Percentiles rank a stretch among this genome's conserved stretches.
Evolutionary conservation across 192 early-diverging fungal species (phyloP).

Genomic region (Coemansia aciculifera): DNA sequence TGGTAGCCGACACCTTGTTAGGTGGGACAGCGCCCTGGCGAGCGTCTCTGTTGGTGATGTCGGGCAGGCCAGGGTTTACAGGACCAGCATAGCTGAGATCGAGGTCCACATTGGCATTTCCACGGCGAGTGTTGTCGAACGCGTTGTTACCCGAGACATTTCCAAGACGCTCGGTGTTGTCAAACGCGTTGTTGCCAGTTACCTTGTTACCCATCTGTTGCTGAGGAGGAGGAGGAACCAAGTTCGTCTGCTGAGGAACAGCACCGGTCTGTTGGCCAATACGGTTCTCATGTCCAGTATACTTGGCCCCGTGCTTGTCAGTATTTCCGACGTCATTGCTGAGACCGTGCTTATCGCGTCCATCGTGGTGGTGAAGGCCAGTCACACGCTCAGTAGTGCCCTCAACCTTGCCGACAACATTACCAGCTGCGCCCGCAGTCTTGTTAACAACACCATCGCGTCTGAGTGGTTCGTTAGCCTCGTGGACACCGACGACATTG

Average conservation of each 20-base stretch:
- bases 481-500: not conserved
- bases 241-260: not conserved
- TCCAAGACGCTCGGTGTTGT: not conserved
- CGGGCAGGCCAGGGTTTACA: not conserved
- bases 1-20: not conserved
- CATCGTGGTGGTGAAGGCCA: not conserved
- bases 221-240: not conserved
- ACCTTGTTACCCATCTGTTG: not conserved
- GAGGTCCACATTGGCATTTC: too few relatives aligned
- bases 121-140: not conserved
- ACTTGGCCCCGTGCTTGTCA: not conserved
- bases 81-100: not conserved
- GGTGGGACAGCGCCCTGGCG: not conserved
- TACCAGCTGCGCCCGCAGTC: not conserved
- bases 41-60: not conserved
- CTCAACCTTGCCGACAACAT: constrained; percentile 1
- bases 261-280: not conserved
- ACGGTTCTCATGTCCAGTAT: not conserved
- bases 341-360: not conserved
- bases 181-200: not conserved
- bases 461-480: not conserved
- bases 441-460: not conserved
- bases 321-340: not conserved
- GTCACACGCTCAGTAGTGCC: constrained; percentile 4
- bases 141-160: not conserved